Conservation (phyloP, 768 basidiomycete genomes). For the Pulveroboletus sp. region DNA sequence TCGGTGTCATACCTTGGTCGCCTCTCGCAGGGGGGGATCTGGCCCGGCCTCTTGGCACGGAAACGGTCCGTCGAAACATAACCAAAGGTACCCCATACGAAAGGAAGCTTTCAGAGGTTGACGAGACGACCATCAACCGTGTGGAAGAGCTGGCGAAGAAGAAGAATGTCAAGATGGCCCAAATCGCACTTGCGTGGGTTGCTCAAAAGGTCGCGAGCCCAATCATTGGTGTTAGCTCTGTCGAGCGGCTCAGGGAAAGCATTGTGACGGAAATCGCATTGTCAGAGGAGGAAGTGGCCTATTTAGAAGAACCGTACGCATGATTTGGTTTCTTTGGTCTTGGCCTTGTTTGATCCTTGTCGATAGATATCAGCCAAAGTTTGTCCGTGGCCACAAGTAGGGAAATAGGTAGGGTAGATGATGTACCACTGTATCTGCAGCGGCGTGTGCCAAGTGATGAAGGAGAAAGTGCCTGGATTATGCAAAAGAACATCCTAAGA, state of each 20-base stretch:
- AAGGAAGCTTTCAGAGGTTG: constrained; percentile 23
- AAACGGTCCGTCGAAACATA: constrained; percentile 18
- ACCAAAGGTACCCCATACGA: constrained; percentile 24
- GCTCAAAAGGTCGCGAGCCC: constrained; percentile 41
- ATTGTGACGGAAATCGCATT: constrained; percentile 26
- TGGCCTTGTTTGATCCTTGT: not conserved
- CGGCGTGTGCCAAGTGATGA: not conserved
- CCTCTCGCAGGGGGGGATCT: constrained; percentile 43
- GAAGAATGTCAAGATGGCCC: constrained; percentile 40
- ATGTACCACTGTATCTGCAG: constrained; percentile 5
- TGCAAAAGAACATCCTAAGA: constrained; percentile 9
- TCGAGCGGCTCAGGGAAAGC: constrained; percentile 29
- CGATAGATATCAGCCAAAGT: constrained; percentile 18
- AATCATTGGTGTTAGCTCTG: constrained; percentile 40
- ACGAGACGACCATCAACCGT: constrained; percentile 36
- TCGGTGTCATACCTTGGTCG: constrained; percentile 52
- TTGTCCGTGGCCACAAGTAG: constrained; percentile 18
- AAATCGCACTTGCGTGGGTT: constrained; percentile 45
- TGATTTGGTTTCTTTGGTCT: not conserved
- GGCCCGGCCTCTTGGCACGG: constrained; percentile 33
- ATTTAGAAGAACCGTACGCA: constrained; percentile 30
- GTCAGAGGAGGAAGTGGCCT: constrained; percentile 29
- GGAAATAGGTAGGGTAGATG: not conserved
- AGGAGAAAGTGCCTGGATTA: constrained; percentile 4
- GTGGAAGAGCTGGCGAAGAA: constrained; percentile 42